Percentiles rank a stretch among this genome's conserved stretches.
Conservation (phyloP, 176 grass and related monocot genomes). For the Bolboschoenus planiculmis region DNA sequence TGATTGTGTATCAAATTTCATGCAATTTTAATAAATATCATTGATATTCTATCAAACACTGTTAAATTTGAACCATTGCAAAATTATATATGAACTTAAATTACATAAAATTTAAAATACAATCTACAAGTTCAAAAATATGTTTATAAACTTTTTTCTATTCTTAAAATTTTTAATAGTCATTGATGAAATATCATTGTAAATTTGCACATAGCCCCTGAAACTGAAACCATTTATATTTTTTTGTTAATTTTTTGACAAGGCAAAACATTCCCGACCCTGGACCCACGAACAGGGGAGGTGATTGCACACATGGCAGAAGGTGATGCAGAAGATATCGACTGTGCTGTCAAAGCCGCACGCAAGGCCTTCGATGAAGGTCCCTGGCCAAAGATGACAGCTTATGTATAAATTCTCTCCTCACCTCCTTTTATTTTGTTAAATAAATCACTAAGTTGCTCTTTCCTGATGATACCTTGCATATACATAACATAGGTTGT, state of each 20-base stretch:
- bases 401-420: background rate
- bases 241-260: background rate
- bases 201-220: background rate
- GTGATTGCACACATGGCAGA: slow-evolving; percentile 69
- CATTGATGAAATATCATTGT: no score
- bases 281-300: slow-evolving; percentile 72
- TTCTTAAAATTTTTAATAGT: no score
- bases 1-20: no score
- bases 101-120: no score
- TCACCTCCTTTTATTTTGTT: background rate
- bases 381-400: slow-evolving; percentile 71
- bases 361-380: slow-evolving; percentile 83
- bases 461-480: background rate
- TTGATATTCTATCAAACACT: no score
- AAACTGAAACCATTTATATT: no score
- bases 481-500: no score
- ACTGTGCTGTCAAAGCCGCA: slow-evolving; percentile 53
- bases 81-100: no score
- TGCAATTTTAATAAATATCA: no score
- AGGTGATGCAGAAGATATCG: slow-evolving; percentile 51
- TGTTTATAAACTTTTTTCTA: no score
- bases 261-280: slow-evolving; percentile 77
- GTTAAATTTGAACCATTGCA: no score
- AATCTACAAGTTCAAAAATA: no score
- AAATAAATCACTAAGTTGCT: background rate